These are phyloP conservation scores for Metschnikowia vanudenii DNA, from an alignment of 805 yeast species.

Conservation along the genomic window DNA sequence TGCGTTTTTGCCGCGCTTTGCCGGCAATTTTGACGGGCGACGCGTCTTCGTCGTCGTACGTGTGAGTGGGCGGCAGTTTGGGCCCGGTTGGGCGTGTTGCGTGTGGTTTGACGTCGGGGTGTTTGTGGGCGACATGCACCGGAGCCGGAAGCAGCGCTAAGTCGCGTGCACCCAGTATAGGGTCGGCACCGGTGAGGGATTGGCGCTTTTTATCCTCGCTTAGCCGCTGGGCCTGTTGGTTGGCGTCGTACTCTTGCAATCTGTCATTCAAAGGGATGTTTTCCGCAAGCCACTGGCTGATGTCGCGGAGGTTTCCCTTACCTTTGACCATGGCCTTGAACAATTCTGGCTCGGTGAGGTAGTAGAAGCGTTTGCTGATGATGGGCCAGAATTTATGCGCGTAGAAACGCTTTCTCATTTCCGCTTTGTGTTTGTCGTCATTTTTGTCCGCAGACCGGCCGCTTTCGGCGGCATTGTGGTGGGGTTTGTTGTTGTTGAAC, in stretches of 20 bases:
- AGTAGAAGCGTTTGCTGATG: constrained; percentile 35
- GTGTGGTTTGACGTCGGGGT: not conserved
- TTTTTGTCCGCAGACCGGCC: constrained; percentile 6
- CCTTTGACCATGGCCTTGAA: constrained; percentile 44
- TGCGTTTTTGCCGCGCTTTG: constrained; percentile 27
- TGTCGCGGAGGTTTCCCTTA: constrained; percentile 41
- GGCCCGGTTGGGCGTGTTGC: not conserved
- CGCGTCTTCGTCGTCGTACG: constrained; percentile 33
- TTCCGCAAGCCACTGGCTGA: constrained; percentile 39
- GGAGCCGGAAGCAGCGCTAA: not conserved
- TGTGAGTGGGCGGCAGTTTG: not conserved
- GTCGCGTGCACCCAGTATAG: not conserved
- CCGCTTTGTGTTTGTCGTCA: constrained; percentile 20
- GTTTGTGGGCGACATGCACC: not conserved
- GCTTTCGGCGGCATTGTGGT: not conserved
- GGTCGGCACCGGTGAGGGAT: not conserved
- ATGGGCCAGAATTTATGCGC: constrained; percentile 40
- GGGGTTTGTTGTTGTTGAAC: no score
- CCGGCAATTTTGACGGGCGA: constrained; percentile 37
- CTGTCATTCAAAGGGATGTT: constrained; percentile 21
- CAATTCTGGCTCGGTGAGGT: constrained; percentile 40
- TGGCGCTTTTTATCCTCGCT: constrained; percentile 5
- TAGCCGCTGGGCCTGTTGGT: constrained; percentile 10
- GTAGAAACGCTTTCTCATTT: constrained; percentile 31
- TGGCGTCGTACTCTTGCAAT: constrained; percentile 14